Conservation (phyloP, 441 rosid species). For the Adansonia madagascariensis region DNA sequence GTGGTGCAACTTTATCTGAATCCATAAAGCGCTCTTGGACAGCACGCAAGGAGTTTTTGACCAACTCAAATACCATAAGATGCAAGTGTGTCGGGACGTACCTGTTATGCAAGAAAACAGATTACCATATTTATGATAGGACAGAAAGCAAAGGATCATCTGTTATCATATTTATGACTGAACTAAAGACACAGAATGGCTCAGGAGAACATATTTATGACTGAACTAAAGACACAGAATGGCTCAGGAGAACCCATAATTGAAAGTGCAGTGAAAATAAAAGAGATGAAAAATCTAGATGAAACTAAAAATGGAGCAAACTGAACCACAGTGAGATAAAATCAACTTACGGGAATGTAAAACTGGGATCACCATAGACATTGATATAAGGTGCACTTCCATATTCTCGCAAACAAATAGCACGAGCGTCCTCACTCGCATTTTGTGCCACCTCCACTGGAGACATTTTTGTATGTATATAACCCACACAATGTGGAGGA, state of each 20-base stretch:
- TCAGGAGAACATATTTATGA: not conserved
- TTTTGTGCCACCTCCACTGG: conserved; percentile 82
- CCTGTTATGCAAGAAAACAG: conserved; percentile 42
- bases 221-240: not conserved
- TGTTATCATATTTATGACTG: not conserved
- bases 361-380: conserved; percentile 83
- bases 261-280: not conserved
- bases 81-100: conserved; percentile 94
- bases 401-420: conserved; percentile 81
- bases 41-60: conserved; percentile 94
- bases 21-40: conserved; percentile 86
- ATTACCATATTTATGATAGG: not conserved
- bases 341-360: conserved; percentile 87
- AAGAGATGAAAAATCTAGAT: not conserved
- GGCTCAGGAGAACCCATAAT: not conserved
- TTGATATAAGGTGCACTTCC: conserved; percentile 80
- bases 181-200: not conserved
- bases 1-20: conserved; percentile 76
- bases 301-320: not conserved
- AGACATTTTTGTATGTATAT: conserved; percentile 91
- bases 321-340: conserved; percentile 16
- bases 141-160: conserved; percentile 10
- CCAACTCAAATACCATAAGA: conserved; percentile 94
- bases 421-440: conserved; percentile 89
- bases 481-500: conserved; percentile 78